These are phyloP conservation scores for Cyclostephanos invisitatus DNA, from an alignment of 108 stramenopile genomes.

Conservation along the genomic window DNA sequence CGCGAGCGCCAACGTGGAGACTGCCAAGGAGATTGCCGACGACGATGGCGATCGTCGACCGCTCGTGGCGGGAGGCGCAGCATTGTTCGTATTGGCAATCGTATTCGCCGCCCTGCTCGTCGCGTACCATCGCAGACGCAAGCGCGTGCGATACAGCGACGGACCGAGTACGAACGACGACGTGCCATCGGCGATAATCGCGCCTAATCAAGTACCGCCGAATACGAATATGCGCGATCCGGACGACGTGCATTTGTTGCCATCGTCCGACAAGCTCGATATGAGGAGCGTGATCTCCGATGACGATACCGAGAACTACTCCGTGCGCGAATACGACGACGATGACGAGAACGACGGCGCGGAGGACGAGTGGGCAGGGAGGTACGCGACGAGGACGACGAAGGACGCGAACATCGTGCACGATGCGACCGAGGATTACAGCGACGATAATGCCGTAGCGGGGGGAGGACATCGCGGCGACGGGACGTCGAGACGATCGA, in stretches of 20 bases:
- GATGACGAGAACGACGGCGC: too few relatives aligned
- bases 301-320: constrained; percentile 11
- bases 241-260: constrained; percentile 8
- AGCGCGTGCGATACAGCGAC: neutral
- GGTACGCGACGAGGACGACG: constrained; percentile 3
- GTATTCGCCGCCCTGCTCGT: neutral
- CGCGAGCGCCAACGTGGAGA: neutral
- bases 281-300: constrained; percentile 20
- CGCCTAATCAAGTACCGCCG: too few relatives aligned
- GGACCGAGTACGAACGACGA: neutral
- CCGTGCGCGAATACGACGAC: neutral
- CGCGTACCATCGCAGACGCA: neutral
- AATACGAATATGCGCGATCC: too few relatives aligned
- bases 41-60: neutral
- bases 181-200: neutral
- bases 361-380: neutral
- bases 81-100: neutral
- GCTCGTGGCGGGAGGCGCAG: neutral
- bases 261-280: constrained; percentile 11
- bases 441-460: neutral
- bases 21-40: neutral
- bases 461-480: neutral
- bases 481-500: too few relatives aligned
- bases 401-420: neutral
- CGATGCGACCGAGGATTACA: constrained; percentile 3